Percentiles rank a stretch among this genome's conserved stretches.
Evolutionary conservation across 306 rosid species (phyloP).

Genomic region (Malus orientalis): DNA sequence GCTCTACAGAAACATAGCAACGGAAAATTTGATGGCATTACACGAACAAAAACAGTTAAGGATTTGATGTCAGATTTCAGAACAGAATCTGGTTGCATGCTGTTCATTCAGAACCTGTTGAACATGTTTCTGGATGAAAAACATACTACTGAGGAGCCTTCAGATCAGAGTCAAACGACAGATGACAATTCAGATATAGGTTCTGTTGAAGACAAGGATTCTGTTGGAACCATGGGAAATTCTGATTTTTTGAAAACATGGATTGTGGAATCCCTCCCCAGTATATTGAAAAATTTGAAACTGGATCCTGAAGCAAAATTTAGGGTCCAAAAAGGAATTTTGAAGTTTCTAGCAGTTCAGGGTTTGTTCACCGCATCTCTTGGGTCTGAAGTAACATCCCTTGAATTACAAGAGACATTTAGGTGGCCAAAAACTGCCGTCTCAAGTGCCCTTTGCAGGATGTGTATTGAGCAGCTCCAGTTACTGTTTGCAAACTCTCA

Average conservation of each 20-base stretch:
- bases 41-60: conserved; percentile 68
- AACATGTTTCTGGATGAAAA: conserved; percentile 83
- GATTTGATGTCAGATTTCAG: conserved; percentile 70
- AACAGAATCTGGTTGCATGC: conserved; percentile 79
- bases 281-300: conserved; percentile 61
- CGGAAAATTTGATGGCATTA: conserved; percentile 64
- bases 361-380: conserved; percentile 89
- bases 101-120: conserved; percentile 69
- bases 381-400: conserved; percentile 88
- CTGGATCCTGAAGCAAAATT: conserved; percentile 60
- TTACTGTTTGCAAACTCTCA: conserved; percentile 65
- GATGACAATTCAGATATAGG: conserved; percentile 95
- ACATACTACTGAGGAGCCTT: conserved; percentile 77
- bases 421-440: conserved; percentile 92
- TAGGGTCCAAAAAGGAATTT: conserved; percentile 61
- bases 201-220: conserved; percentile 75
- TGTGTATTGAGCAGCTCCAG: conserved; percentile 93
- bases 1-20: conserved; percentile 91
- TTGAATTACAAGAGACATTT: conserved; percentile 80
- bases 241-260: conserved; percentile 76
- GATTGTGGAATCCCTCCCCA: conserved; percentile 85
- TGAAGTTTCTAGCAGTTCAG: conserved; percentile 92
- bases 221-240: conserved; percentile 46
- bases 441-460: conserved; percentile 71
- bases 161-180: conserved; percentile 96